A percentile compares a stretch with the other conserved stretches of the same genome.
phyloP scores from a whole-genome alignment of 2,329 filamentous ascomycete species.

The Grosmannia serpens region DNA sequence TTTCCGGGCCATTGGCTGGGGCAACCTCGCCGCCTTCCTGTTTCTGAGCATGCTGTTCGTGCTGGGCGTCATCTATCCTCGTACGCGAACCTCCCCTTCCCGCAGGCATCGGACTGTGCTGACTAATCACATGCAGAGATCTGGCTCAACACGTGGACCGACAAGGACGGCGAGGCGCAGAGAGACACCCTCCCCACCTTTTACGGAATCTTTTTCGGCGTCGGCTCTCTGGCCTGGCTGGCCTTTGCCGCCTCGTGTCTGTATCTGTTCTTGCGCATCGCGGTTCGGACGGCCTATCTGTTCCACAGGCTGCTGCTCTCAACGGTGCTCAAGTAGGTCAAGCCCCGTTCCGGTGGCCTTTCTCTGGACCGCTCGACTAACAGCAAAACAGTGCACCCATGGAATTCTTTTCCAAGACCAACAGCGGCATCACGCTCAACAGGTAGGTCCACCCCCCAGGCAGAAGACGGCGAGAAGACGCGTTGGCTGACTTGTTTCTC shows the following conservation, averaged over 20 bases:
- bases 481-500: too few species aligned
- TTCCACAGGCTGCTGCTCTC: not conserved
- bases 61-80: not conserved
- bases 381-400: constrained; percentile 5
- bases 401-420: constrained; percentile 12
- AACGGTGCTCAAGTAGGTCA: not conserved
- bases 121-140: not conserved
- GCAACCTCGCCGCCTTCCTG: constrained; percentile 5
- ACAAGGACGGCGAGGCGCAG: not conserved
- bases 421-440: constrained; percentile 14
- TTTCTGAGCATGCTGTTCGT: constrained; percentile 2
- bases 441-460: too few species aligned
- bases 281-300: too few species aligned
- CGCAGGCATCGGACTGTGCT: too few species aligned
- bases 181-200: not conserved
- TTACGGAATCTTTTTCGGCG: not conserved
- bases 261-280: too few species aligned
- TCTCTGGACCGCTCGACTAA: too few species aligned
- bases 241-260: not conserved
- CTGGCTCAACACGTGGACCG: constrained; percentile 2
- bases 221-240: not conserved
- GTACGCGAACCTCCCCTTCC: too few species aligned
- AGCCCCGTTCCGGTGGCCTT: too few species aligned
- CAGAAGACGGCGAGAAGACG: too few species aligned
- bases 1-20: constrained; percentile 3